Percentiles rank a stretch among this genome's conserved stretches.
Evolutionary conservation across 1,284 basidiomycete species (phyloP).

Genomic region (Paramarasmius palmivorus): DNA sequence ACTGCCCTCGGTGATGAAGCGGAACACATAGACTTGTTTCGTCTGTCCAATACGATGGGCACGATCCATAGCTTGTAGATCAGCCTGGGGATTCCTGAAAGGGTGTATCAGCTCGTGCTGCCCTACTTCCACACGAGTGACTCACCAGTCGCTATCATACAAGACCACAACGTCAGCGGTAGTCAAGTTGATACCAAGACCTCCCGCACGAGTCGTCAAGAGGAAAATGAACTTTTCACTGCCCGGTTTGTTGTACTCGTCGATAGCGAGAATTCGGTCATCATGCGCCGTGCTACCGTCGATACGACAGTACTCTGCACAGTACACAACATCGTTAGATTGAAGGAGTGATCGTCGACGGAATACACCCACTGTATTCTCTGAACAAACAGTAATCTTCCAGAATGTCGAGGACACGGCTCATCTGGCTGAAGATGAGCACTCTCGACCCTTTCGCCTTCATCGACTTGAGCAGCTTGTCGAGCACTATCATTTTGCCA

Average conservation of each 20-base stretch:
- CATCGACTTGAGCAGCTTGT: constrained; percentile 89
- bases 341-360: constrained; percentile 1
- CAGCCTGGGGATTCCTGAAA: constrained; percentile 93
- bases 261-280: constrained; percentile 93
- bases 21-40: constrained; percentile 98
- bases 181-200: constrained; percentile 96
- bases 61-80: constrained; percentile 98
- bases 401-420: constrained; percentile 89
- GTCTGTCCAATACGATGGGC: constrained; percentile 99
- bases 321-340: constrained; percentile 2
- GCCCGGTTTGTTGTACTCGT: constrained; percentile 95
- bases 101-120: constrained; percentile 3
- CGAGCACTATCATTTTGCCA: constrained; percentile 97
- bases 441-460: constrained; percentile 93
- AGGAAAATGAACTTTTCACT: constrained; percentile 98
- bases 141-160: constrained; percentile 95
- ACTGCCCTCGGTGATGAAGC: constrained; percentile 95
- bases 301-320: constrained; percentile 91
- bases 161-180: constrained; percentile 94
- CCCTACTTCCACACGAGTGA: constrained; percentile 1
- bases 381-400: constrained; percentile 98
- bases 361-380: constrained; percentile 68
- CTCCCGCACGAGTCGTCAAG: constrained; percentile 97
- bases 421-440: constrained; percentile 99
- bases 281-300: constrained; percentile 96